phyloP scores from a whole-genome alignment of 768 basidiomycete genomes.

The Strobilomyces dryophilus region DNA sequence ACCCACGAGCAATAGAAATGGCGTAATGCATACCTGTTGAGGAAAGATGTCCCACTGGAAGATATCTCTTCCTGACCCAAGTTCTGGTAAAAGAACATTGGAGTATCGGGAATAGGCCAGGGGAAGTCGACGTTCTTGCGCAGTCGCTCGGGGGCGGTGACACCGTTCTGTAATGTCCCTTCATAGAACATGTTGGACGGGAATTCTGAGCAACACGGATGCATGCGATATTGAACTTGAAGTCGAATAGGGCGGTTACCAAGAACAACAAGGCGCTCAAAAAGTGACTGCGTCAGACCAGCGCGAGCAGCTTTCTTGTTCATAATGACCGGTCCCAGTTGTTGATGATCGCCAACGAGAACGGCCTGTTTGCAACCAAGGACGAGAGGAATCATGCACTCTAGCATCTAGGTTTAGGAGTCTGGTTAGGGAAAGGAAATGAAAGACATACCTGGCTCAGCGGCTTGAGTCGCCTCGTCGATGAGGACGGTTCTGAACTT shows the following conservation, averaged over 20 bases:
- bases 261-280: conserved; percentile 93
- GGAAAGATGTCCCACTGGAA: conserved; percentile 95
- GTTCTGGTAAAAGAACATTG: conserved; percentile 99
- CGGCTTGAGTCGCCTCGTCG: conserved; percentile 97
- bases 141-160: conserved; percentile 95
- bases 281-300: conserved; percentile 95
- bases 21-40: conserved; percentile 63
- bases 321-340: conserved; percentile 99
- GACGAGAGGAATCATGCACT: conserved; percentile 99
- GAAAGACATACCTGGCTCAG: conserved; percentile 74
- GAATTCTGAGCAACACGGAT: conserved; percentile 98
- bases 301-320: conserved; percentile 99
- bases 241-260: conserved; percentile 96
- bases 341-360: conserved; percentile 93
- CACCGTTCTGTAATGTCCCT: conserved; percentile 97
- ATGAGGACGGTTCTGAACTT: conserved; percentile 99
- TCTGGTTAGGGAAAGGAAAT: background rate
- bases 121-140: conserved; percentile 99
- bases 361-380: conserved; percentile 99
- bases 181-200: conserved; percentile 99
- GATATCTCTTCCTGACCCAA: conserved; percentile 98
- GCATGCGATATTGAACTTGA: conserved; percentile 99
- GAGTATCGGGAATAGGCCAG: conserved; percentile 95
- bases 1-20: background rate
- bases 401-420: conserved; percentile 38